Evolutionary conservation across 257 asterid genomes (phyloP), one percentile per base, ranked within the genome.

Genomic region (Petunia secreta): DNA sequence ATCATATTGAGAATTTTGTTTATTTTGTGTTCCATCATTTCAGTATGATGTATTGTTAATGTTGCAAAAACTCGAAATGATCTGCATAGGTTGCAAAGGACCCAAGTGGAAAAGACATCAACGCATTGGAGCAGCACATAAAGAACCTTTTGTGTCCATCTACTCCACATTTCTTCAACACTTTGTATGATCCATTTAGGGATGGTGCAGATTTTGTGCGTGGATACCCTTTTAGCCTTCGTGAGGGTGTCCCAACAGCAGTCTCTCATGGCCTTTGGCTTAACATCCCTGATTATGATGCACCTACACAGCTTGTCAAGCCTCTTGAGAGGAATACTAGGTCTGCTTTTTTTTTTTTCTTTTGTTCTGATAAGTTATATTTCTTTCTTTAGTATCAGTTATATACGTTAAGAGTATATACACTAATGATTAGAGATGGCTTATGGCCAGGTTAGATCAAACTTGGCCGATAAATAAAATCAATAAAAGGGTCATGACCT

Each of bases 231-330:
- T 80, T 80, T 57, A 67, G 82, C 54, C 62, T 80, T 10, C 38
- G 82, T 8, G 82, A 80, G 38, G 82, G 82, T 3, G 71, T 57
- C 36, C 82, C 82, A 6, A 67, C 78, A 2, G 81, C 81, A 1
- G 63, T 78, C 46, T 78, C 81, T 15, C 81, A 78, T 63, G 81
- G 81, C 11, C 60, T 80, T 14, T 80, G 82, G 82, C 82, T 80
- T 65, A 80, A 80, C 82, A 80, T 80, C 8, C 82, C 82, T 5
- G 82, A 80, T 40, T 80, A 80, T 40, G 82, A 80, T 54, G 82
- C 82, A 16, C 82, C 81, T 38, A 78, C 81, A 13, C 81, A 78
- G 73, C 81, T 78, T 1, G 81, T 78, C 75, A 78, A 78, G 63
- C 81, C 81, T 44, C 81, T 78, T 0, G 81, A 78, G 75, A 62